Base-by-base conservation (phyloP, 2,329 filamentous ascomycete genomes). In the Xylariaceae sp. region DNA sequence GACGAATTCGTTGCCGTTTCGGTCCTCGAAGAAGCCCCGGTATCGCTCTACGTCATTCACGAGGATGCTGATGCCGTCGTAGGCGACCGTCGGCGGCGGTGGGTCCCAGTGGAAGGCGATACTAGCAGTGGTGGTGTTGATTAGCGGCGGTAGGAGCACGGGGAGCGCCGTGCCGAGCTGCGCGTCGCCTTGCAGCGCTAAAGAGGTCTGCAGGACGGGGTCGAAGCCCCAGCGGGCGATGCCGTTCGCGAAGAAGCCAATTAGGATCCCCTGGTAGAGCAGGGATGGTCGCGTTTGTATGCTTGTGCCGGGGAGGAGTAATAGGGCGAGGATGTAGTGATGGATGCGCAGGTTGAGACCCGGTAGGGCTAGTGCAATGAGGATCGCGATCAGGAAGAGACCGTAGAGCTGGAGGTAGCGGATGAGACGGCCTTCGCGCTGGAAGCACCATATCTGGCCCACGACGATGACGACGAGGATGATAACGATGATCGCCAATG, bases 221-320 rank as follows among this genome's bases (percentile, higher is more conserved):
- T 91, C 92, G 72, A 96, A 99, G 0, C 92, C 92, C 94, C 94
- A 97, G 49, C 93, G 83, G 3, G 92, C 93, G 61, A 95, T 86
- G 55, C 94, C 93, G 71, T 97, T 97, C 75, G 97, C 87, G 73
- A 97, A 97, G 0, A 97, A 81, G 0, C 94, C 94, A 6, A 97
- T 77, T 0, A 99, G 79, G 1, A 99, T 78, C 9, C 94, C 94
- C 73, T 97, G 93, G 70, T 94, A 97, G 1, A 96, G 73, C 7
- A 97, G 78, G 0, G 87, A 88, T 0, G 90, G 89, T 0, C 94
- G 84, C 4, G 90, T 97, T 66, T 96, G 92, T 73, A 97, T 86
- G 56, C 85, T 87, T 0, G 94, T 97, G 0, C 92, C 94, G 0
- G 92, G 91, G 4, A 97, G 82, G 0, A 99, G 82, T 0, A 97